Base-by-base conservation (phyloP, 345 rosid genomes). In the Cardiospermum halicacabum region DNA sequence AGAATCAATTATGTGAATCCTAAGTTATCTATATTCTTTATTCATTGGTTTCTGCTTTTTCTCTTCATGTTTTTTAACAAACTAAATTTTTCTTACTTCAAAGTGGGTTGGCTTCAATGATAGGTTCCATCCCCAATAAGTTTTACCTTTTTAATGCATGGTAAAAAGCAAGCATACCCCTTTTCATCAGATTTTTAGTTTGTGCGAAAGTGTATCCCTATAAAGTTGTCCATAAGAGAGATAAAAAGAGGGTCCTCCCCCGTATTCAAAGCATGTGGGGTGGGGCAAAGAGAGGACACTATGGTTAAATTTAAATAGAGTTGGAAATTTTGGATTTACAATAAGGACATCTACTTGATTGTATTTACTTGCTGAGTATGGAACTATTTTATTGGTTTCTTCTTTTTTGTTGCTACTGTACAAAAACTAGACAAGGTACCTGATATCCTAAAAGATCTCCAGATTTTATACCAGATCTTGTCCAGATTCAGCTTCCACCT, bases 141-240 rank as follows among this genome's bases (percentile, higher is more conserved):
- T 15, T 64, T 51, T 48, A 9, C 16, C 28, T 28, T 70, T 61
- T 62, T 59, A 50, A 60, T 58, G 66, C 53, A 58, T 2, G 57
- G 69, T 54, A 60, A 74, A 73, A 74, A 62, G 60, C 24, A 72
- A 62, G 48, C 54, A 51, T 36, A 49, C 50, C 24, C 67, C 13
- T 69, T 66, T 54, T 45, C 49, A 45, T 53, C 49, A 61, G 48
- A 40, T 57, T 58, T 45, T 53, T 55, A 60, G 62, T 53, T 32
- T 15, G 54, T 55, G 60, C 55, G 65, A 30, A 71, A 59, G 49
- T 24, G 62, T 25, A 57, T 34, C 61, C n/a, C 60, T 12, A 55
- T 27, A 45, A 65, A 53, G 27, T 25, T 4, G 50, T 11, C 25
- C 36, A 37, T 49, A 21, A 18, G 9, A 13, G 48, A 50, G 57